phyloP scores from a whole-genome alignment of 345 rosid species.

The Abelmoschus esculentus region DNA sequence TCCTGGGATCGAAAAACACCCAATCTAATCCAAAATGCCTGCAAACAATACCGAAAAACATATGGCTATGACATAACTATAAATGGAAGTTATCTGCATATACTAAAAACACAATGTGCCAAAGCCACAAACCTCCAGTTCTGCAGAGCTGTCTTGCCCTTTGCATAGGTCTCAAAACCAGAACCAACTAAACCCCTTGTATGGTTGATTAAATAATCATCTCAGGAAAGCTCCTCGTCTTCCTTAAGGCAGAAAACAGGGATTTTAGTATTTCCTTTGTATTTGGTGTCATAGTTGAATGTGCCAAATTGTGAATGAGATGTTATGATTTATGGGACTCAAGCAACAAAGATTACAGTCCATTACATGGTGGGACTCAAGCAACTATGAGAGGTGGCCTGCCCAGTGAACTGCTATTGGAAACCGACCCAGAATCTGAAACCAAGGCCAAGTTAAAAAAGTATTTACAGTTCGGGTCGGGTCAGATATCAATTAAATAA shows the following conservation, averaged over 20 bases:
- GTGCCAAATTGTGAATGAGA: constrained; percentile 41
- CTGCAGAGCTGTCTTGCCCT: constrained; percentile 67
- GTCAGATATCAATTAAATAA: too few relatives aligned
- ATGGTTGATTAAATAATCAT: constrained; percentile 74
- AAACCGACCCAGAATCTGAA: too few relatives aligned
- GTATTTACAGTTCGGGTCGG: too few relatives aligned
- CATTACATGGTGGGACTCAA: too few relatives aligned
- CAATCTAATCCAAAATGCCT: constrained; percentile 75
- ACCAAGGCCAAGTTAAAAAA: too few relatives aligned
- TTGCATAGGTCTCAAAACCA: constrained; percentile 59
- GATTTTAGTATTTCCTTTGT: constrained; percentile 61
- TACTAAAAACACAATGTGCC: not conserved
- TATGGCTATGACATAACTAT: not conserved
- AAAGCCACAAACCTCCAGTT: constrained; percentile 53
- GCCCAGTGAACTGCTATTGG: too few relatives aligned
- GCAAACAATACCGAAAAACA: constrained; percentile 14
- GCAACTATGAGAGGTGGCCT: too few relatives aligned
- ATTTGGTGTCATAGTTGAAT: constrained; percentile 66
- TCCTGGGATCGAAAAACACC: constrained; percentile 77
- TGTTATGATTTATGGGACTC: too few relatives aligned
- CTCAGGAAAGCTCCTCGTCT: constrained; percentile 43
- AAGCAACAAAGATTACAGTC: too few relatives aligned
- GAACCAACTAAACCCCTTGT: constrained; percentile 71
- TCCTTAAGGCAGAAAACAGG: constrained; percentile 42
- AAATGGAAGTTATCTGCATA: not conserved